A percentile compares a stretch with the other conserved stretches of the same genome.
phyloP scores from a whole-genome alignment of 2,329 filamentous ascomycete genomes.

The Exophiala sp. region DNA sequence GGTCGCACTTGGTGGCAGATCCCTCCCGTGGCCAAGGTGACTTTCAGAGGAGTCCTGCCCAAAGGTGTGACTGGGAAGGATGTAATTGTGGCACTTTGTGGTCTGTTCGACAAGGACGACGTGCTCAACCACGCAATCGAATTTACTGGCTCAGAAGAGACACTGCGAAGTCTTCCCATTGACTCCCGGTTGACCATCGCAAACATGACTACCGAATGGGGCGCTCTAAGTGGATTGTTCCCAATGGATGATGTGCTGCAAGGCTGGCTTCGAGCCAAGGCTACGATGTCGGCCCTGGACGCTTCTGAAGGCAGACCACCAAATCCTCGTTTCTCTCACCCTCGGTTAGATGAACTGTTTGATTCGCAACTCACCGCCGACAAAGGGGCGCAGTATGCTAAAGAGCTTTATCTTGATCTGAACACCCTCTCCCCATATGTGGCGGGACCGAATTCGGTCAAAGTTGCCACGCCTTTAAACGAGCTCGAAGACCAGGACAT shows the following conservation, averaged over 20 bases:
- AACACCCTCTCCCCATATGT: conserved; percentile 79
- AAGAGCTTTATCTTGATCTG: conserved; percentile 73
- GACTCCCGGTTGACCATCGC: conserved; percentile 62
- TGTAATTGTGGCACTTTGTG: conserved; percentile 82
- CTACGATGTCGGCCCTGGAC: conserved; percentile 58
- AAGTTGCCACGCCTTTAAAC: conserved; percentile 69
- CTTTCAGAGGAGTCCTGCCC: conserved; percentile 67
- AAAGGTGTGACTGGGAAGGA: conserved; percentile 85
- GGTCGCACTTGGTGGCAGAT: conserved; percentile 82
- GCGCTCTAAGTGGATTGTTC: conserved; percentile 60
- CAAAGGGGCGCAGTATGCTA: conserved; percentile 71
- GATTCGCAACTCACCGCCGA: conserved; percentile 64
- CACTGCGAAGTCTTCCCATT: conserved; percentile 63
- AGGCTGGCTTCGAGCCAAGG: conserved; percentile 70
- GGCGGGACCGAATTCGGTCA: conserved; percentile 84
- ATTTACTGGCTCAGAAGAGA: conserved; percentile 74
- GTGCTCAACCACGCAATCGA: conserved; percentile 89
- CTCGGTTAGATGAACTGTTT: conserved; percentile 65
- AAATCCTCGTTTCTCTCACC: conserved; percentile 62
- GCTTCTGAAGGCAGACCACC: conserved; percentile 44
- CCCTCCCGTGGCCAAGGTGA: conserved; percentile 75
- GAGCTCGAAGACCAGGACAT: conserved; percentile 71
- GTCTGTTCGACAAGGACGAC: conserved; percentile 77
- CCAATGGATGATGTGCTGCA: conserved; percentile 69
- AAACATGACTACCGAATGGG: conserved; percentile 36